phyloP scores from a whole-genome alignment of 2,329 filamentous ascomycete species.

The Xylaria sp. region DNA sequence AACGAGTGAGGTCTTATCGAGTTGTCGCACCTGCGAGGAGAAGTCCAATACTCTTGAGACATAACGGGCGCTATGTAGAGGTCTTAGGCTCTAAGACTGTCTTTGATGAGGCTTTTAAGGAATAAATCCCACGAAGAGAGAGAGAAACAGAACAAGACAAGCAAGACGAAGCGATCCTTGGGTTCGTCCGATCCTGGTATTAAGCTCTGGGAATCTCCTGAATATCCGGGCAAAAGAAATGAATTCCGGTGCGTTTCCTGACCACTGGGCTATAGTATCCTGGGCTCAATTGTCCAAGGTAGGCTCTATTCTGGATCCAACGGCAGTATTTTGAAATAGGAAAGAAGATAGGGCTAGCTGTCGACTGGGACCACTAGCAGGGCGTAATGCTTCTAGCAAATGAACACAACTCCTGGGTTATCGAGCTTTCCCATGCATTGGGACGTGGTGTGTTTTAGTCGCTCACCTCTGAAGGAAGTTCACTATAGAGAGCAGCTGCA shows the following conservation, averaged over 20 bases:
- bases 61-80: constrained; percentile 58
- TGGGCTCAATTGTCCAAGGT: constrained; percentile 34
- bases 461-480: constrained; percentile 36
- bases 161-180: constrained; percentile 30
- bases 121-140: constrained; percentile 23
- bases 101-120: constrained; percentile 21
- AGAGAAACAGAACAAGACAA: constrained; percentile 28
- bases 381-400: constrained; percentile 34
- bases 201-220: constrained; percentile 27
- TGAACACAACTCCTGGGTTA: constrained; percentile 30
- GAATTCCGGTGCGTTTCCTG: constrained; percentile 35
- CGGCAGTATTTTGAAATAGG: constrained; percentile 25
- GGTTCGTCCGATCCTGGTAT: constrained; percentile 29
- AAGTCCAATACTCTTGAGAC: constrained; percentile 61
- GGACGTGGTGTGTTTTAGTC: constrained; percentile 31
- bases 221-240: constrained; percentile 30
- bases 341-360: constrained; percentile 34
- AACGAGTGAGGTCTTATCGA: constrained; percentile 39
- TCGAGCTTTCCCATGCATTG: constrained; percentile 22
- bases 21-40: constrained; percentile 63
- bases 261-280: constrained; percentile 33
- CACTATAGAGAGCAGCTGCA: constrained; percentile 17
- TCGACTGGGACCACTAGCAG: constrained; percentile 33
- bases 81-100: constrained; percentile 53
- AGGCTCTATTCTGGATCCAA: constrained; percentile 33